Evolutionary conservation across 2,329 filamentous ascomycete species (phyloP).

Genomic region (Colletotrichum sp.): DNA sequence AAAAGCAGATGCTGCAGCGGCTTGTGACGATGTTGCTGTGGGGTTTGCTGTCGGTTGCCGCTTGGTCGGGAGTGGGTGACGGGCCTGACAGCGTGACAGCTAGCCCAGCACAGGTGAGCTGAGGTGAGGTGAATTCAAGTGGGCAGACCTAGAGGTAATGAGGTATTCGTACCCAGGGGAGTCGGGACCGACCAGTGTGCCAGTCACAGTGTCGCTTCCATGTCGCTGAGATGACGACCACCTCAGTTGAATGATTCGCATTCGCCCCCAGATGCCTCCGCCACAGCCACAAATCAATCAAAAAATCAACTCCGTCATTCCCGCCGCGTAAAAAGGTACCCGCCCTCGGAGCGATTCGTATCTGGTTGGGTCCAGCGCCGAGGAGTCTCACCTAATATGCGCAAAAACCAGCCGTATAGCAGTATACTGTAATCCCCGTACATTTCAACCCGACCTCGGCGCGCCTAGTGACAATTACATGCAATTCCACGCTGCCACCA

Average conservation of each 20-base stretch:
- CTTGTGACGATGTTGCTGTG: not conserved
- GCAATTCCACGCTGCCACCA: not conserved
- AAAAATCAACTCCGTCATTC: not conserved
- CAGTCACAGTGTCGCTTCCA: not conserved
- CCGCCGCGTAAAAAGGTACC: not conserved
- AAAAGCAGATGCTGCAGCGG: not conserved
- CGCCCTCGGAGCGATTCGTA: not conserved
- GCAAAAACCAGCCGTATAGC: too few relatives aligned
- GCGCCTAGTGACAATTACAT: not conserved
- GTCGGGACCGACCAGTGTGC: too few relatives aligned
- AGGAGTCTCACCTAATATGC: not conserved
- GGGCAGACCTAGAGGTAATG: not conserved
- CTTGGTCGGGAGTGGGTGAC: not conserved
- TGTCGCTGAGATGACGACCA: conserved; percentile 8
- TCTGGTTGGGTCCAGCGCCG: not conserved
- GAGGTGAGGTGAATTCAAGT: not conserved
- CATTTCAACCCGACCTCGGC: not conserved
- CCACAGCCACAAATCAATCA: conserved; percentile 17
- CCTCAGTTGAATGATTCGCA: conserved; percentile 5
- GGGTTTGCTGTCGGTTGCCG: not conserved
- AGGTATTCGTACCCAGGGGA: too few relatives aligned
- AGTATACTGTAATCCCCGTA: not conserved
- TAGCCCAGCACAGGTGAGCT: not conserved
- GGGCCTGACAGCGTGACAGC: not conserved
- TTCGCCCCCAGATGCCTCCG: conserved; percentile 1